These are phyloP conservation scores for Xylariaceae sp. DNA, from an alignment of 2,329 filamentous ascomycete genomes.

Conservation along the genomic window DNA sequence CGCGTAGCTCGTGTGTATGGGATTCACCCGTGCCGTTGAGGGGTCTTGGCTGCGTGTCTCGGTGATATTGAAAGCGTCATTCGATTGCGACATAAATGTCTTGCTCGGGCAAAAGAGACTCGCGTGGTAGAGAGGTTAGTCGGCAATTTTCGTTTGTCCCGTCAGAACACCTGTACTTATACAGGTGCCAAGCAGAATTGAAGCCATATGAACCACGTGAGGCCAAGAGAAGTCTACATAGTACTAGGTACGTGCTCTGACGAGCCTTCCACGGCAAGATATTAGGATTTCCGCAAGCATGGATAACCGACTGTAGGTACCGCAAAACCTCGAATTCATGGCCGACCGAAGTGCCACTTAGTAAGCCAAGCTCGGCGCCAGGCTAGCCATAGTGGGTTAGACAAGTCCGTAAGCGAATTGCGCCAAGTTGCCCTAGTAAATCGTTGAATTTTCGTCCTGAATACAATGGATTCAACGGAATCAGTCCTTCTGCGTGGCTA, in stretches of 20 bases:
- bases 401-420: too few relatives aligned
- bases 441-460: too few relatives aligned
- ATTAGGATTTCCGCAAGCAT: background rate
- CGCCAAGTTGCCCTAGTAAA: too few relatives aligned
- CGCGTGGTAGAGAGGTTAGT: background rate
- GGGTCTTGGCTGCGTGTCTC: slow-evolving; percentile 8
- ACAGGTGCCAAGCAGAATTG: background rate
- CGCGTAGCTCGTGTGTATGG: slow-evolving; percentile 44
- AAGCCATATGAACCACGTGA: background rate
- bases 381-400: too few relatives aligned
- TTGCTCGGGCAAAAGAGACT: background rate
- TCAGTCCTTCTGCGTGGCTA: too few relatives aligned
- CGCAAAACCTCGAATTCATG: too few relatives aligned
- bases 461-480: too few relatives aligned
- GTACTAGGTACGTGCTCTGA: background rate
- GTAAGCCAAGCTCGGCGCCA: too few relatives aligned
- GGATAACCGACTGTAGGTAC: too few relatives aligned
- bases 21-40: background rate
- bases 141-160: background rate
- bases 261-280: background rate
- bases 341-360: too few relatives aligned
- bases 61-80: background rate
- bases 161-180: background rate
- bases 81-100: background rate
- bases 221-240: background rate